These are phyloP conservation scores for Capniomyces stellatus DNA, from an alignment of 371 early-diverging fungal species.

Conservation along the genomic window DNA sequence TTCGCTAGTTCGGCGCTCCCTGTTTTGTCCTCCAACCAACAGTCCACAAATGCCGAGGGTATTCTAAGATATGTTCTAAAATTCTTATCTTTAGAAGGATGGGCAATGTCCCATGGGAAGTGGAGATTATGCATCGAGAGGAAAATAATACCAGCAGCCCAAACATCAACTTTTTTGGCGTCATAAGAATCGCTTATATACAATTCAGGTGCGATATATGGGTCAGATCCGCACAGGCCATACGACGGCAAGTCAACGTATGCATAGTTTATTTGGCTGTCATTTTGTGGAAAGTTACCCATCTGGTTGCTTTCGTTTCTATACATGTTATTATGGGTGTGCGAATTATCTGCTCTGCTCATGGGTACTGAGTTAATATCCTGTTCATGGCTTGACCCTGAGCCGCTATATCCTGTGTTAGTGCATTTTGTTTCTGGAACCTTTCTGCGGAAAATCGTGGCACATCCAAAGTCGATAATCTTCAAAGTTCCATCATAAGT, in stretches of 20 bases:
- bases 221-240: constrained; percentile 39
- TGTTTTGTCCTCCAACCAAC: constrained; percentile 9
- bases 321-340: neutral
- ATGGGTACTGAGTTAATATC: neutral
- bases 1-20: constrained; percentile 39
- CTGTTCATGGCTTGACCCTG: neutral
- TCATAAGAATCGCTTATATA: constrained; percentile 45
- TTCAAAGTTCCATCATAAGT: constrained; percentile 68
- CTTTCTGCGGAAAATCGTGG: constrained; percentile 64
- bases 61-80: constrained; percentile 35
- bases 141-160: constrained; percentile 69
- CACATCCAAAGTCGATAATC: constrained; percentile 96
- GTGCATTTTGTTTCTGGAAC: neutral
- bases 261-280: constrained; percentile 42
- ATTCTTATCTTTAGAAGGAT: constrained; percentile 35
- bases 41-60: constrained; percentile 1
- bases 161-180: constrained; percentile 61
- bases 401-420: neutral
- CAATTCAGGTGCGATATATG: constrained; percentile 39
- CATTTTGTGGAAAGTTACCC: neutral
- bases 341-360: neutral
- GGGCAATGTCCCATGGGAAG: constrained; percentile 64
- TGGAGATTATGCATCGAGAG: constrained; percentile 57
- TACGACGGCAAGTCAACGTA: constrained; percentile 30
- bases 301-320: neutral